Base-by-base conservation (phyloP, 768 basidiomycete genomes). In the Macrocybe gigantea region DNA sequence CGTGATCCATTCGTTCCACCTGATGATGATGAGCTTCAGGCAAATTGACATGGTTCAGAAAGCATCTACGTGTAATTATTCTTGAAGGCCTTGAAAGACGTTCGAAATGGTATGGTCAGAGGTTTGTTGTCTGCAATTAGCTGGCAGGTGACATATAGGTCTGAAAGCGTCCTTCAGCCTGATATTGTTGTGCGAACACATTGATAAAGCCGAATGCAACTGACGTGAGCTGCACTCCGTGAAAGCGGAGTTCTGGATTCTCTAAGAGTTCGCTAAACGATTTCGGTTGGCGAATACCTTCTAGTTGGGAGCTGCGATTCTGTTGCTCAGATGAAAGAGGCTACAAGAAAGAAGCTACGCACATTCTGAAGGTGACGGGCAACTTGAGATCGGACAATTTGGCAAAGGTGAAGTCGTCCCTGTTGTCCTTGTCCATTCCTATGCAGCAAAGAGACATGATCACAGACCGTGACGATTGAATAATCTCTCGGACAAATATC, bases 1-100 rank as follows among this genome's bases (percentile, higher is more conserved):
- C 0, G 87, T 84, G 36, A 99, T 82, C 80, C 86, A 88, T 71
- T 98, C 93, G 60, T 97, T 97, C 95, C 95, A 99, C 30, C 88
- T 92, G 54, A 14, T 5, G 13, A 56, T 57, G 49, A 37, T 49
- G 14, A 41, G 6, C 22, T 12, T 37, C 12, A 29, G 47, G 38
- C 15, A 48, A n/a, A 42, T 33, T 33, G 7, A 13, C 46, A 30
- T 10, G 9, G 11, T 37, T 35, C 15, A 36, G 44, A 30, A 22
- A 34, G 10, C 58, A 56, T 83, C 50, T 52, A 91, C 90, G 73
- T 83, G 58, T 92, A 88, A 36, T 70, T 78, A 49, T 78, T 82
- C 69, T 88, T 91, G 74, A 96, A 96, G 2, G 90, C 79, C 65
- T 94, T 95, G 77, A 90, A 93, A 1, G 88, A 82, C 1, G 95